Percentiles rank a stretch among this genome's conserved stretches.
Evolutionary conservation across 2,329 filamentous ascomycete genomes (phyloP).

Genomic region (Beauveria varroae): DNA sequence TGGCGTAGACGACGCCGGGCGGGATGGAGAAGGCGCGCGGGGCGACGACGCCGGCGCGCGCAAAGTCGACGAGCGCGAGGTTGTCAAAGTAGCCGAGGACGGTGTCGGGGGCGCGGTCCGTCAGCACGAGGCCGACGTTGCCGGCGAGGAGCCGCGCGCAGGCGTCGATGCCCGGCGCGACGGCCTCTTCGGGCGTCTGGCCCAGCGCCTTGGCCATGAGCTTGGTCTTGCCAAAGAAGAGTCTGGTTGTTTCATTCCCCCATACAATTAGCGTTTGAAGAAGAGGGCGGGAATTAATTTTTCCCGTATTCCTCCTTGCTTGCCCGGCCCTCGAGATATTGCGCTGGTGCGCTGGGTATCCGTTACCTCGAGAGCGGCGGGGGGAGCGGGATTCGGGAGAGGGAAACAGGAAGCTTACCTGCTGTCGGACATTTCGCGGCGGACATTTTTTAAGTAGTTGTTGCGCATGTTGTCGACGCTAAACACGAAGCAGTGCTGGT

Average conservation of each 20-base stretch:
- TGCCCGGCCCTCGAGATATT: no score
- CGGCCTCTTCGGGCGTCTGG: constrained; percentile 66
- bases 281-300: neutral
- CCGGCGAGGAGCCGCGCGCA: constrained; percentile 66
- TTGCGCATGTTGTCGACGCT: constrained; percentile 97
- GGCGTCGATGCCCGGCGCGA: constrained; percentile 67
- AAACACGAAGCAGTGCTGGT: constrained; percentile 90
- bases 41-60: constrained; percentile 73
- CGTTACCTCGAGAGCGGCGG: neutral
- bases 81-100: constrained; percentile 66
- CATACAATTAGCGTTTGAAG: no score
- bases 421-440: constrained; percentile 75
- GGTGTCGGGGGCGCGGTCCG: constrained; percentile 61
- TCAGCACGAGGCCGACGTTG: constrained; percentile 85
- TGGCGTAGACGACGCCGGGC: constrained; percentile 71
- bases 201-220: constrained; percentile 96
- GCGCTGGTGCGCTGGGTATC: no score
- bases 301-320: neutral
- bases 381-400: neutral
- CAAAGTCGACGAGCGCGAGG: constrained; percentile 77
- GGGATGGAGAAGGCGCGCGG: constrained; percentile 73
- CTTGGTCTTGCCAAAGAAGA: constrained; percentile 99
- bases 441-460: constrained; percentile 86
- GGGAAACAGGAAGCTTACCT: constrained; percentile 45
- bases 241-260: constrained; percentile 15